Evolutionary conservation across 2,329 filamentous ascomycete species (phyloP).

Genomic region (Trichophyton simii): DNA sequence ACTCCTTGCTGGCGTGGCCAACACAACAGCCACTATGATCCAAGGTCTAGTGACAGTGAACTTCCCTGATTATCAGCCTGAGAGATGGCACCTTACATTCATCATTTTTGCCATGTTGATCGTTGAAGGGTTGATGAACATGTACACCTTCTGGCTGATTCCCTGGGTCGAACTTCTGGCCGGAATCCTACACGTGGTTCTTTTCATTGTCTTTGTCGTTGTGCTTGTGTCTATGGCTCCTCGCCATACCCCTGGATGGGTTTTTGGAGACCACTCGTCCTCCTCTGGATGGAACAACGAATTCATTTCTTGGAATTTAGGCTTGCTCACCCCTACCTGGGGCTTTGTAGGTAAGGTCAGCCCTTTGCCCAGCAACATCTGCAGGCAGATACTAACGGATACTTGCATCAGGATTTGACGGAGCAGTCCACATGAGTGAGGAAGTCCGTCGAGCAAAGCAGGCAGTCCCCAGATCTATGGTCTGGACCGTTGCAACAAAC

Average conservation of each 20-base stretch:
- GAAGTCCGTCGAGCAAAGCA: conserved; percentile 35
- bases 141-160: conserved; percentile 28
- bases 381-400: not conserved
- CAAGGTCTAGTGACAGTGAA: conserved; percentile 23
- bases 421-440: conserved; percentile 38
- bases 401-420: conserved; percentile 31
- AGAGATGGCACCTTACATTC: conserved; percentile 30
- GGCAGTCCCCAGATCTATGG: conserved; percentile 35
- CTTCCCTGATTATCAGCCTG: conserved; percentile 21
- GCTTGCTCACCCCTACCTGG: conserved; percentile 25
- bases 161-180: conserved; percentile 29
- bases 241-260: conserved; percentile 23
- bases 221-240: conserved; percentile 23
- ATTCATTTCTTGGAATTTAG: conserved; percentile 27
- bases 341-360: conserved; percentile 20
- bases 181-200: conserved; percentile 24
- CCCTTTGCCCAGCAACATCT: not conserved
- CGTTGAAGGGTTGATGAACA: conserved; percentile 20
- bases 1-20: conserved; percentile 24
- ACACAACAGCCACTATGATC: conserved; percentile 25
- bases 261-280: conserved; percentile 20
- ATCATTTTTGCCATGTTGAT: conserved; percentile 29
- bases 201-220: conserved; percentile 28
- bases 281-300: conserved; percentile 24
- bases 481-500: conserved; percentile 35